Conservation (phyloP, 1,284 basidiomycete genomes). For the Anthracocystis setariae region DNA sequence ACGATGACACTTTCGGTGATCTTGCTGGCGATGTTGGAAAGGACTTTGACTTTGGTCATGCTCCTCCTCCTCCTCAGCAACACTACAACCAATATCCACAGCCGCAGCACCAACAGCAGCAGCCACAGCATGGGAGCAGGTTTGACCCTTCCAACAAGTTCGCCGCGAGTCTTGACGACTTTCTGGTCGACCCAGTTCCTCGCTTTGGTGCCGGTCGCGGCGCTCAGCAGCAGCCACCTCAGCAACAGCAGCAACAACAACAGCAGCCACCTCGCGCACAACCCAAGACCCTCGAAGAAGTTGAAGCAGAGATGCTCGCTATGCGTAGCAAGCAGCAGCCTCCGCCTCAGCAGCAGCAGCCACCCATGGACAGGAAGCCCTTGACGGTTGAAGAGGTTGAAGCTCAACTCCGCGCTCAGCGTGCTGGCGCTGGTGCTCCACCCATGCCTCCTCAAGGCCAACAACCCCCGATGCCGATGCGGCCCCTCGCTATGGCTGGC, state of each 20-base stretch:
- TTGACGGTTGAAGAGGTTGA: conserved; percentile 93
- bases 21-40: conserved; percentile 70
- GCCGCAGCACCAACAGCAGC: conserved; percentile 24
- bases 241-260: conserved; percentile 27
- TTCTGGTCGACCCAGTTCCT: conserved; percentile 58
- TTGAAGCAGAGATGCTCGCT: conserved; percentile 68
- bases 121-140: conserved; percentile 29
- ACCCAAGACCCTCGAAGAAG: conserved; percentile 67
- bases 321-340: conserved; percentile 29
- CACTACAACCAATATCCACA: conserved; percentile 10
- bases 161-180: conserved; percentile 65
- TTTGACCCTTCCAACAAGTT: conserved; percentile 53
- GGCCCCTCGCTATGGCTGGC: conserved; percentile 26
- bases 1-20: conserved; percentile 89
- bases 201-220: conserved; percentile 45
- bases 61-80: conserved; percentile 43
- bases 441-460: conserved; percentile 4
- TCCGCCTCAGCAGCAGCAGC: conserved; percentile 7
- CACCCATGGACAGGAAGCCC: conserved; percentile 68
- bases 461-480: conserved; percentile 12
- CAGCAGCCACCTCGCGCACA: conserved; percentile 40
- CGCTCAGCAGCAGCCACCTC: conserved; percentile 23
- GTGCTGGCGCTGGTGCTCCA: conserved; percentile 10
- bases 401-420: conserved; percentile 74
- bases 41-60: conserved; percentile 85